Base-by-base conservation (phyloP, 1,284 basidiomycete species). In the Cystobasidiaceae sp. region DNA sequence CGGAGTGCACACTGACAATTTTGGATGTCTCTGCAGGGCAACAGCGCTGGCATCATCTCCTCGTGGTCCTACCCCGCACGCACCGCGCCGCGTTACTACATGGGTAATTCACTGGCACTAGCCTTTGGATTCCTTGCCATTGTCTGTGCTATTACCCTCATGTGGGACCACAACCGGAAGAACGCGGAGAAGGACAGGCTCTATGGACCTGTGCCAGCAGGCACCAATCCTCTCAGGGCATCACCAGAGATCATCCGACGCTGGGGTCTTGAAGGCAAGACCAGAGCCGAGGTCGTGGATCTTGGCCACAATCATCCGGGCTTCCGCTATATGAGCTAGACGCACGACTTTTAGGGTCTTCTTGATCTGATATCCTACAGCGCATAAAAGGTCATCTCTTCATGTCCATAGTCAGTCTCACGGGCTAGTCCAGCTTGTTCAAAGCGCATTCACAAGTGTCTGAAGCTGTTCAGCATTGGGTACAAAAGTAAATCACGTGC, bases 31-130 rank as follows among this genome's bases (percentile, higher is more conserved):
- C 27, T n/a, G 27, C 34, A 66, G 57, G 57, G 34, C 4, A 48
- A 49, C 71, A 70, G 73, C 8, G 78, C 78, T 17, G 79, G 79
- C 55, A 79, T 81, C 71, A 76, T 79, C 66, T 71, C 76, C 0
- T 77, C 76, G 15, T 75, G 78, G 48, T 76, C 76, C 1, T 79
- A 79, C 72, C 73, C 78, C 19, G 59, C 67, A 43, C 68, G 71
- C 54, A 74, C 76, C 61, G 52, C 72, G 2, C 75, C 72, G 4
- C 69, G 70, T 5, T 71, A 56, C 58, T 56, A 69, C 56, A 64
- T 67, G 64, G 72, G 73, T 11, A 74, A 74, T 62, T 56, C 67
- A 15, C 67, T 74, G 48, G 68, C 71, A 17, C 67, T 74, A n/a
- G 71, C 45, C 6, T 74, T 74, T 60, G 46, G 69, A 6, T 67